Percentiles rank a stretch among this genome's conserved stretches.
Evolutionary conservation across 306 rosid species (phyloP).

Genomic region (Oxytropis ochrocephala): DNA sequence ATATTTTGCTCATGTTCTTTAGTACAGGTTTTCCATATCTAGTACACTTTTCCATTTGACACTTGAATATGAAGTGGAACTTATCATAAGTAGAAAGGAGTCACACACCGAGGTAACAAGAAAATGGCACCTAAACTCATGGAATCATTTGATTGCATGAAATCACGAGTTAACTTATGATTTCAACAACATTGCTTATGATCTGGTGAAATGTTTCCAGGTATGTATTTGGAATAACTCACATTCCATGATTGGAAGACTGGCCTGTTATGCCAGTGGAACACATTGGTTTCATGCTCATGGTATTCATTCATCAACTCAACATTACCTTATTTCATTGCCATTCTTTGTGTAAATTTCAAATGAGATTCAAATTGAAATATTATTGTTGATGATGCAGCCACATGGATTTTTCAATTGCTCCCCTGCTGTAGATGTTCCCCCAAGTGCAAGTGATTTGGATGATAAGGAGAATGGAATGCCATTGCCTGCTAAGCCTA

Average conservation of each 20-base stretch:
- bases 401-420: slow-evolving; percentile 79
- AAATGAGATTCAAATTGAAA: neutral
- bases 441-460: slow-evolving; percentile 52
- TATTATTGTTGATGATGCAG: slow-evolving; percentile 31
- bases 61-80: neutral
- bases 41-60: neutral
- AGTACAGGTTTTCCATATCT: neutral
- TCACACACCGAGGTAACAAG: neutral
- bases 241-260: slow-evolving; percentile 74
- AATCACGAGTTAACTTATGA: no score
- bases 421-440: slow-evolving; percentile 72
- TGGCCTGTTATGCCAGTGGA: slow-evolving; percentile 90
- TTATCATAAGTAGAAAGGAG: neutral
- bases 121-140: no score
- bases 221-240: slow-evolving; percentile 76
- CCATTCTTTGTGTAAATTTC: slow-evolving; percentile 1
- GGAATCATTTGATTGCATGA: no score
- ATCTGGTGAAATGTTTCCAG: slow-evolving; percentile 31
- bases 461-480: slow-evolving; percentile 58
- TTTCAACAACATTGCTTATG: neutral
- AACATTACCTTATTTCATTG: neutral
- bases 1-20: neutral
- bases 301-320: slow-evolving; percentile 40
- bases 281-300: slow-evolving; percentile 61
- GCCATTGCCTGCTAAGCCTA: slow-evolving; percentile 48